Base-by-base conservation (phyloP, 2,329 filamentous ascomycete genomes). In the Neonectria punicea region DNA sequence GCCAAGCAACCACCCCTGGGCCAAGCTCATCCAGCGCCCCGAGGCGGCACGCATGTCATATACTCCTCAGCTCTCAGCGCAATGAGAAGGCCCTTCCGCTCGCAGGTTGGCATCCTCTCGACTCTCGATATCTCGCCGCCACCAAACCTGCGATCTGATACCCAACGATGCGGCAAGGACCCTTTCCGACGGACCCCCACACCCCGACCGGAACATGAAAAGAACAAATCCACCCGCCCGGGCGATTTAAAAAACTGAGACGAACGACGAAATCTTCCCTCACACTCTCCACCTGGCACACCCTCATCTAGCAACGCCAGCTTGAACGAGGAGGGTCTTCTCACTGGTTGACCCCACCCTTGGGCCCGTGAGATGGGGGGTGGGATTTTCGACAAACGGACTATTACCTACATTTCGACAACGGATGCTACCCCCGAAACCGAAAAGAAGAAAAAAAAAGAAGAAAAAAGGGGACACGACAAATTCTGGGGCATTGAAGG, bases 1-100 rank as follows among this genome's bases (percentile, higher is more conserved):
- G 57, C 79, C 79, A 13, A 80, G 75, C 73, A 79, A 76, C 32
- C 74, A 78, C 60, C 79, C 79, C 1, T 80, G 80, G 78, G 75
- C 77, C 14, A 80, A 80, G 67, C 68, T 81, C 60, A 79, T 81
- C 53, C 77, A 75, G 57, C 75, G 75, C 14, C 78, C 75, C n/a
- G 69, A 73, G 25, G 66, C 78, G 22, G 66, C 78, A 47, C 71
- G 73, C 65, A 67, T 75, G 50, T 66, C 72, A 44, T 75, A 71
- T 62, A 63, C 72, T 16, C 71, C 56, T 20, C 75, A 75, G 46
- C 68, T 79, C 56, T 72, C 75, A 14, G 76, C 78, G 28, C 73
- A 72, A 73, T 75, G 60, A 73, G 61, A n/a, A 25, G 55, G 30
- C 25, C 11, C 49, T 55, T 36, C 59, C 55, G 47, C 41, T 58